Evolutionary conservation across 306 rosid species (phyloP).

Genomic region (Lathyrus sativus): DNA sequence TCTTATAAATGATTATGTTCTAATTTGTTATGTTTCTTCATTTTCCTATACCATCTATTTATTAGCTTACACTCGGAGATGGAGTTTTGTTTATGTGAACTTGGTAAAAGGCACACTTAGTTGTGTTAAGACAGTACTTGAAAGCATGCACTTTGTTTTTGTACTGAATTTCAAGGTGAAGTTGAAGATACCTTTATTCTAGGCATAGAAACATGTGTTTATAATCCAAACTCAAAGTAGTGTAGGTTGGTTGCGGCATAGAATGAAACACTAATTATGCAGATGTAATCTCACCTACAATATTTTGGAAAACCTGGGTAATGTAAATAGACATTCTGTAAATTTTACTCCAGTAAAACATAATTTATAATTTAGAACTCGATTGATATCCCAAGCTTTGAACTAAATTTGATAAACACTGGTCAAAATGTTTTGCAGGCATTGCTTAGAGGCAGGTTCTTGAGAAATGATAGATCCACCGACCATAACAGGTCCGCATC

Average conservation of each 20-base stretch:
- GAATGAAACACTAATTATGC: neutral
- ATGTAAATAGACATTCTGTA: constrained; percentile 13
- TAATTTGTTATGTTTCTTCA: constrained; percentile 3
- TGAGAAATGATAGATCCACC: constrained; percentile 70
- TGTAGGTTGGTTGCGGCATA: neutral
- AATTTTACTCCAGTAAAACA: neutral
- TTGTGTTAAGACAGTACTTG: constrained; percentile 13
- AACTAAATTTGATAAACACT: constrained; percentile 29
- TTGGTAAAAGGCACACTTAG: constrained; percentile 26
- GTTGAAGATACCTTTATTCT: constrained; percentile 11
- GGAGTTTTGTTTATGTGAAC: constrained; percentile 18
- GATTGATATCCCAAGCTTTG: constrained; percentile 21
- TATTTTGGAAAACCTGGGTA: constrained; percentile 29
- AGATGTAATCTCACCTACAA: neutral
- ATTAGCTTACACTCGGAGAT: constrained; percentile 1
- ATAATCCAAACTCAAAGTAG: constrained; percentile 2
- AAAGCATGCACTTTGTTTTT: constrained; percentile 17
- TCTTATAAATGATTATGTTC: constrained; percentile 3
- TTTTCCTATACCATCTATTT: constrained; percentile 19
- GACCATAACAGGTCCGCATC: constrained; percentile 69
- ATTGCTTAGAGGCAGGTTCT: constrained; percentile 90
- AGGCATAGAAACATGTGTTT: constrained; percentile 19
- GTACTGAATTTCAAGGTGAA: neutral
- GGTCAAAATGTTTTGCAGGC: constrained; percentile 60
- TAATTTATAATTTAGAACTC: constrained; percentile 17